Conservation (phyloP, 129 eudicot genomes). For the Artemisia annua region DNA sequence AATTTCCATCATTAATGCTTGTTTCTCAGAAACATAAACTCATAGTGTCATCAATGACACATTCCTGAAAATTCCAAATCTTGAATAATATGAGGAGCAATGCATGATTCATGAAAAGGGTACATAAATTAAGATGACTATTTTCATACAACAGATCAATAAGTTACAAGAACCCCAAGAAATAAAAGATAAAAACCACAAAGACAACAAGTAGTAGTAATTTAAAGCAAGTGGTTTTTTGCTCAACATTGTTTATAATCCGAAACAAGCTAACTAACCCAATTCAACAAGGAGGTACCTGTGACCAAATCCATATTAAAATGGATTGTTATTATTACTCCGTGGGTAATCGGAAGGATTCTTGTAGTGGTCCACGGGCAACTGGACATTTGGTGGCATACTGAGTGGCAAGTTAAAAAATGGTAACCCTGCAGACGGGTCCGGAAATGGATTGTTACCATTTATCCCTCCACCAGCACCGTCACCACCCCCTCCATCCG, state of each 20-base stretch:
- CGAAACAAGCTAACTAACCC: slow-evolving; percentile 32
- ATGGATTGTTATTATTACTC: slow-evolving; percentile 32
- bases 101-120: slow-evolving; percentile 4
- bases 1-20: slow-evolving; percentile 28
- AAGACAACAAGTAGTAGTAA: slow-evolving; percentile 24
- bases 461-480: slow-evolving; percentile 33
- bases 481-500: neutral
- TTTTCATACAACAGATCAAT: slow-evolving; percentile 23
- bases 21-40: slow-evolving; percentile 31
- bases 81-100: neutral
- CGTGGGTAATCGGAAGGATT: slow-evolving; percentile 29
- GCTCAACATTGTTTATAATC: slow-evolving; percentile 35
- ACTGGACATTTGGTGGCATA: slow-evolving; percentile 43
- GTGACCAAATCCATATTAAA: slow-evolving; percentile 25
- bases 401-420: slow-evolving; percentile 44
- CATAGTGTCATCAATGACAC: slow-evolving; percentile 38
- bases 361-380: slow-evolving; percentile 33
- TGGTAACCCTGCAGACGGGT: slow-evolving; percentile 50
- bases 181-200: neutral
- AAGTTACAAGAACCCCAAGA: slow-evolving; percentile 24
- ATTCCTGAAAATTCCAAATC: slow-evolving; percentile 32
- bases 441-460: slow-evolving; percentile 39
- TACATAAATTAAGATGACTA: slow-evolving; percentile 25
- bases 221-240: slow-evolving; percentile 20
- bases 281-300: slow-evolving; percentile 33